phyloP scores from a whole-genome alignment of 176 grass and related monocot genomes.

The Cenchrus fungigraminus region DNA sequence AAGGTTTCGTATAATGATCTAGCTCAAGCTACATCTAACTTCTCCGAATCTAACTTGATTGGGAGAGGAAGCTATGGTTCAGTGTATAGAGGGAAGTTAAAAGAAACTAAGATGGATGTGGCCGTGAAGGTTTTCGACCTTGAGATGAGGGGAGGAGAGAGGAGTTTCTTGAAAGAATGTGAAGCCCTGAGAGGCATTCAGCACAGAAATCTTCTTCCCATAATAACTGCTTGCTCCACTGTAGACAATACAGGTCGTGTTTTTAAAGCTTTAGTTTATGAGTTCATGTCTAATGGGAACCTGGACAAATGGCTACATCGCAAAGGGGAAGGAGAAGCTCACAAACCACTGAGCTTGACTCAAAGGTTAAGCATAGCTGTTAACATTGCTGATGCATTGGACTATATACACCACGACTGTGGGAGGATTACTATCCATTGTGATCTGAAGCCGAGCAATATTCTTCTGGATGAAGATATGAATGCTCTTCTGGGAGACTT shows the following conservation, averaged over 20 bases:
- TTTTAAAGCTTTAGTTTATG: conserved; percentile 65
- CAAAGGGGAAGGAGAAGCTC: neutral
- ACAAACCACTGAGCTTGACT: conserved; percentile 35
- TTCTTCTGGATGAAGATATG: conserved; percentile 55
- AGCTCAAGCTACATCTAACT: conserved; percentile 40
- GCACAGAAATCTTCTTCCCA: conserved; percentile 57
- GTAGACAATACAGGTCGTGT: conserved; percentile 36
- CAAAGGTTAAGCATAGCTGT: conserved; percentile 40
- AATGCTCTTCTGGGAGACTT: conserved; percentile 65
- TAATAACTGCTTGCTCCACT: conserved; percentile 48
- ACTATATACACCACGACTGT: conserved; percentile 51
- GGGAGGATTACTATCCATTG: conserved; percentile 44
- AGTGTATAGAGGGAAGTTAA: conserved; percentile 51
- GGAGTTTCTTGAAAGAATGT: conserved; percentile 58
- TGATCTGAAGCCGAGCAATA: conserved; percentile 56
- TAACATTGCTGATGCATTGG: conserved; percentile 49
- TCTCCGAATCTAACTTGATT: conserved; percentile 36
- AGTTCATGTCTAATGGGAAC: conserved; percentile 48
- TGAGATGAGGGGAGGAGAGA: conserved; percentile 32
- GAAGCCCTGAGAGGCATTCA: conserved; percentile 51
- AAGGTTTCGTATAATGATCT: conserved; percentile 46
- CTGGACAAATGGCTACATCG: conserved; percentile 32
- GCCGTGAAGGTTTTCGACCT: conserved; percentile 60
- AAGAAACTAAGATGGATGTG: neutral
- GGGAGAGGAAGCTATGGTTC: conserved; percentile 56